These are phyloP conservation scores for Gillenia trifoliata DNA, from an alignment of 306 rosid species.

Conservation along the genomic window DNA sequence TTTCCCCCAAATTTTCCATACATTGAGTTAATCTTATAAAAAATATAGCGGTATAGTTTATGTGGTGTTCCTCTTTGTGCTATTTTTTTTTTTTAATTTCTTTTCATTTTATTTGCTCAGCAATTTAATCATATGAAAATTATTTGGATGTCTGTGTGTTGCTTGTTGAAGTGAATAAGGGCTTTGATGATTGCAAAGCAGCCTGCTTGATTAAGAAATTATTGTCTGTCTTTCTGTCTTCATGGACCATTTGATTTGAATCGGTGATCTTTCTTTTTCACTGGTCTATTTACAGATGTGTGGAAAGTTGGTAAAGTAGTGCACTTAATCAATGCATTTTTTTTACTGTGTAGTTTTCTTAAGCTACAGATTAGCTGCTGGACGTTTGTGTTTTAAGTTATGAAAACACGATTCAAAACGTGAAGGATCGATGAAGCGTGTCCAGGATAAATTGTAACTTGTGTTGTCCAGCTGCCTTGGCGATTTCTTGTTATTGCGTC, in stretches of 20 bases:
- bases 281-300: neutral
- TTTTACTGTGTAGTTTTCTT: neutral
- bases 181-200: neutral
- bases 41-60: conserved; percentile 4
- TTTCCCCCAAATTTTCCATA: conserved; percentile 12
- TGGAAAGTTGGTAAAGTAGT: neutral
- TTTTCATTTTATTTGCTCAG: neutral
- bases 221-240: neutral
- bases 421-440: neutral
- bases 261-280: neutral
- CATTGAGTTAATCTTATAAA: neutral
- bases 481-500: neutral
- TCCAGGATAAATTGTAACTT: neutral
- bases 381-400: neutral
- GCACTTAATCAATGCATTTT: neutral
- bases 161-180: conserved; percentile 4
- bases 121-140: neutral
- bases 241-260: neutral
- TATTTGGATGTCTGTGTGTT: neutral
- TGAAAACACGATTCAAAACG: neutral
- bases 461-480: neutral
- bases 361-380: neutral
- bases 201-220: neutral
- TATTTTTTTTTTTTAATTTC: neutral
- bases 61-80: conserved; percentile 5